Percentiles rank a stretch among this genome's conserved stretches.
Conservation (phyloP, 78 protist genomes). For the Mastigamoeba balamuthi region DNA sequence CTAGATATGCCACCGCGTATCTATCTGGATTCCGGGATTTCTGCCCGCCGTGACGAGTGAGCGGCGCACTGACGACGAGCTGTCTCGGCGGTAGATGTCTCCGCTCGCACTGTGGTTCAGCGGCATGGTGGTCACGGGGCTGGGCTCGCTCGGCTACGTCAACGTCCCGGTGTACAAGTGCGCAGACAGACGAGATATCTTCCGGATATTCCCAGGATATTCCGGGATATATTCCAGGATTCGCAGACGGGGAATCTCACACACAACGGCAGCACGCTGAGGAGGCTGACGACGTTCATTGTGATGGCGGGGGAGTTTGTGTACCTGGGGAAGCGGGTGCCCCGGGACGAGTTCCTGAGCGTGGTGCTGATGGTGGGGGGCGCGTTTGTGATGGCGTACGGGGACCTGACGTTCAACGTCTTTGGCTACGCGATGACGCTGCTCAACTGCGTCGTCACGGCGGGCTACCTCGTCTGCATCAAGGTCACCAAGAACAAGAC, state of each 20-base stretch:
- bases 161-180: constrained; percentile 45
- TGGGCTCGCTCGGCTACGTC: constrained; percentile 42
- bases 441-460: constrained; percentile 58
- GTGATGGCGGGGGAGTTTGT: constrained; percentile 38
- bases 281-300: constrained; percentile 50
- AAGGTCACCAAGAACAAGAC: neutral
- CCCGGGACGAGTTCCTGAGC: constrained; percentile 26
- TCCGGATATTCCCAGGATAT: too few species aligned
- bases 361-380: constrained; percentile 52
- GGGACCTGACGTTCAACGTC: constrained; percentile 48
- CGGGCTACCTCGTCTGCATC: constrained; percentile 49
- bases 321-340: constrained; percentile 31
- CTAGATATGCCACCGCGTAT: neutral
- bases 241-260: too few species aligned
- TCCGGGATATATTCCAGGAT: too few species aligned
- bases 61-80: too few species aligned
- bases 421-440: constrained; percentile 38
- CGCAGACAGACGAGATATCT: neutral
- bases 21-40: too few species aligned
- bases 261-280: constrained; percentile 14
- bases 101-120: constrained; percentile 47
- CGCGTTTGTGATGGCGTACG: constrained; percentile 54
- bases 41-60: too few species aligned
- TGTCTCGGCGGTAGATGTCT: too few species aligned
- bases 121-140: constrained; percentile 57